phyloP scores from a whole-genome alignment of 225 moss, liverwort and hornwort species.

The Marchantia polymorpha region DNA sequence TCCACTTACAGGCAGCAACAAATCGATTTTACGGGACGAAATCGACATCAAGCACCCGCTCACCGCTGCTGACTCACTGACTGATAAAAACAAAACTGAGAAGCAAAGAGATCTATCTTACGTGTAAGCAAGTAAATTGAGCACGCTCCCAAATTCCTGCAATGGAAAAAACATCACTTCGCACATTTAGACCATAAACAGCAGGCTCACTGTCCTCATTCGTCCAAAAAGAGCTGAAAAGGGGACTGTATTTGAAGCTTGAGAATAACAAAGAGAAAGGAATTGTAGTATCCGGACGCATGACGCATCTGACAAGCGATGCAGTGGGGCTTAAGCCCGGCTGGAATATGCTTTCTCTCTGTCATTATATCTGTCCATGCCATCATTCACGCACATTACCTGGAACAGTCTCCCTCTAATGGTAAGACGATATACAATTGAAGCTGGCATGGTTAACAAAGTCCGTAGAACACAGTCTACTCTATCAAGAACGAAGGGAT shows the following conservation, averaged over 20 bases:
- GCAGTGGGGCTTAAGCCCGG: too few relatives aligned
- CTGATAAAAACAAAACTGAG: not conserved
- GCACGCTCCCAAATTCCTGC: not conserved
- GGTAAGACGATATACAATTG: not conserved
- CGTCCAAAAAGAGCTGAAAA: not conserved
- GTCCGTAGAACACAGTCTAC: not conserved
- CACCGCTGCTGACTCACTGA: not conserved
- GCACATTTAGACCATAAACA: not conserved
- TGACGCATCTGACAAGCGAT: too few relatives aligned
- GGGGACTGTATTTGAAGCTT: not conserved
- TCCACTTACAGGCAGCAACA: not conserved
- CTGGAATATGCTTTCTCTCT: too few relatives aligned
- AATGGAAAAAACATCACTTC: not conserved
- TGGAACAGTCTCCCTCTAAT: not conserved
- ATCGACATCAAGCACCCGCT: not conserved
- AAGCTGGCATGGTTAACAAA: not conserved
- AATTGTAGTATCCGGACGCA: not conserved
- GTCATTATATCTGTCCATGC: not conserved
- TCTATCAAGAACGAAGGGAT: not conserved
- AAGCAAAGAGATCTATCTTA: not conserved
- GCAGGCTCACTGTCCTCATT: not conserved
- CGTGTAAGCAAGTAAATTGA: not conserved
- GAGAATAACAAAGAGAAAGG: not conserved
- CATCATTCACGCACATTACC: not conserved
- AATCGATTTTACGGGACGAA: not conserved